These are phyloP conservation scores for Cyanidioschyzon merolae DNA, from an alignment of 23 red algal genomes.

Conservation along the genomic window DNA sequence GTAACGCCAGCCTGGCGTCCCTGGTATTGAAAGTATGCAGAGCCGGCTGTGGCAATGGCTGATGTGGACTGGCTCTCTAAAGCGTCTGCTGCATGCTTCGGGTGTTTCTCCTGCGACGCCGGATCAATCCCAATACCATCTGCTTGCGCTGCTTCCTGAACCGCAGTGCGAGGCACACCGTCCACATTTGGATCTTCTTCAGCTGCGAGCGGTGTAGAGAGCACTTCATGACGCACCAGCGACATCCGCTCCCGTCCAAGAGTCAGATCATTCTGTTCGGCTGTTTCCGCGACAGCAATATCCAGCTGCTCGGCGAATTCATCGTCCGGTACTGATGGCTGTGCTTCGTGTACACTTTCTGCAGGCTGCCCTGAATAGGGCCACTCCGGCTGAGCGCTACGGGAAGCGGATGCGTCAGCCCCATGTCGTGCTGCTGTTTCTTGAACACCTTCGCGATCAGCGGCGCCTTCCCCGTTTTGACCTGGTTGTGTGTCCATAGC, in stretches of 20 bases:
- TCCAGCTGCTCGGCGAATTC: neutral
- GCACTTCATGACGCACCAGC: neutral
- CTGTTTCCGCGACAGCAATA: neutral
- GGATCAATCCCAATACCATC: neutral
- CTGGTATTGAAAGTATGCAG: neutral
- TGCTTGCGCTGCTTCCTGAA: too few species aligned
- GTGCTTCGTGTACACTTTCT: too few species aligned
- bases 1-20: neutral
- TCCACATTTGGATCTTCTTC: neutral
- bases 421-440: too few species aligned
- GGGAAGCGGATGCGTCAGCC: too few species aligned
- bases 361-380: too few species aligned
- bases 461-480: too few species aligned
- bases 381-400: too few species aligned
- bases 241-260: neutral
- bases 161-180: too few species aligned
- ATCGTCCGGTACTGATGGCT: too few species aligned
- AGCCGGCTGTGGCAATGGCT: neutral
- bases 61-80: neutral
- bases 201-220: neutral
- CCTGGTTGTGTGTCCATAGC: too few species aligned
- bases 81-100: neutral
- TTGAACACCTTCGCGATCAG: too few species aligned
- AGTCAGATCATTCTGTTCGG: neutral
- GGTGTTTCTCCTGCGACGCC: neutral